Base-by-base conservation (phyloP, 805 yeast genomes). In the Komagataella phaffii region DNA sequence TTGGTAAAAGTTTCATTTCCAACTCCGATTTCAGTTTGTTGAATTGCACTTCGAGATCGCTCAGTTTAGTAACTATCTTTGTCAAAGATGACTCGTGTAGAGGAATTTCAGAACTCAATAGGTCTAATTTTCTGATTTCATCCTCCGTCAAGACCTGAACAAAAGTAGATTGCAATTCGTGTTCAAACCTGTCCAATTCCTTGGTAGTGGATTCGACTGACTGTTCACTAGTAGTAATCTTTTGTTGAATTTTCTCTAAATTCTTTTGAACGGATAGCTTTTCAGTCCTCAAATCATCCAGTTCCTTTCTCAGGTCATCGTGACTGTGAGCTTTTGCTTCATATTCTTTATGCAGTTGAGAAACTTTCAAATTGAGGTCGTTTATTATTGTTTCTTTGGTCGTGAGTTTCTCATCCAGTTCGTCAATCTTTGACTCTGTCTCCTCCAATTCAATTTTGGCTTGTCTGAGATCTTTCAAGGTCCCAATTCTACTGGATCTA, bases 401-500 rank as follows among this genome's bases (percentile, higher is more conserved):
- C 23, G 66, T 66, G 17, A 83, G 68, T 21, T 68, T 59, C 3
- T 59, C 53, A 47, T 65, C 63, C 43, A 80, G 59, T 6, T 65
- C 64, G 5, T 63, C 60, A 24, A 82, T 61, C 17, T 72, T 69
- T 5, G 58, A 61, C 40, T 70, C 71, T 6, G 72, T 61, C 3
- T 63, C 62, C n/a, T 63, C 72, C 17, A 75, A 67, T 46, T 79
- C 81, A 2, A 64, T 62, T 46, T 70, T 75, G 61, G 84, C 79
- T 51, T 68, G 73, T 12, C 76, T 72, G 55, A 85, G 74, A 12
- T 68, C 62, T 51, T 79, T 80, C 59, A 88, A 71, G 2, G 83
- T 77, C 57, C 88, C 96, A 49, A 90, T 65, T 58, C 95, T 74
- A 0, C 69, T 72, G 53, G 77, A 77, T 57, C 73, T 76, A 6